Conservation (phyloP, 768 basidiomycete genomes). For the Daedaleopsis sinensis region DNA sequence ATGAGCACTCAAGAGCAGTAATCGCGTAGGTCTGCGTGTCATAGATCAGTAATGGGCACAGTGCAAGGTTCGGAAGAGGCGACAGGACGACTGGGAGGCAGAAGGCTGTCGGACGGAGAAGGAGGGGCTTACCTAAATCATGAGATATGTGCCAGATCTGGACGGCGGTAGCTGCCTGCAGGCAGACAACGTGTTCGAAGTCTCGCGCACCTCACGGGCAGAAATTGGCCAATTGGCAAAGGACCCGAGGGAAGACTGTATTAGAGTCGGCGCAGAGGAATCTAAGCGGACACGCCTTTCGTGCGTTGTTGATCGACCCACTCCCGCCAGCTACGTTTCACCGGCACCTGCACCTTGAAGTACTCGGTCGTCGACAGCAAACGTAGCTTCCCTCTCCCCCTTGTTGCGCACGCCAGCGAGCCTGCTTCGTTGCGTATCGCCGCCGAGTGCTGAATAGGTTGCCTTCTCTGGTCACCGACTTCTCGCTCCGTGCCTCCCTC, state of each 20-base stretch:
- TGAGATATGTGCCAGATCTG: constrained; percentile 30
- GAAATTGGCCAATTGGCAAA: constrained; percentile 32
- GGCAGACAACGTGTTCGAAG: constrained; percentile 34
- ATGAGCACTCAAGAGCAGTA: constrained; percentile 5
- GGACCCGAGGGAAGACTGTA: constrained; percentile 25
- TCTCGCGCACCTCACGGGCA: constrained; percentile 22
- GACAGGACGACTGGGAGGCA: constrained; percentile 11
- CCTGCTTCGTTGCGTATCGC: constrained; percentile 11
- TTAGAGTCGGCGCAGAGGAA: constrained; percentile 24
- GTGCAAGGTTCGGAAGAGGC: constrained; percentile 8
- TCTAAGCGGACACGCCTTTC: constrained; percentile 33
- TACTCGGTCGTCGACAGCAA: constrained; percentile 26
- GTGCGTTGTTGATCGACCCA: constrained; percentile 30
- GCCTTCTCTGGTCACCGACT: constrained; percentile 15
- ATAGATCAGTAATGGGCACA: constrained; percentile 8
- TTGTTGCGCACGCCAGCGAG: constrained; percentile 17
- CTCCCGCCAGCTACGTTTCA: constrained; percentile 23
- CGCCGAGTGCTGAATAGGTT: constrained; percentile 20
- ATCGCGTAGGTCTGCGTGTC: constrained; percentile 2
- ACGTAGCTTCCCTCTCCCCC: constrained; percentile 21
- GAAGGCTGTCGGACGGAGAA: constrained; percentile 23
- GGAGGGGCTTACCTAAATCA: constrained; percentile 31
- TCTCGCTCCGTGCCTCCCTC: constrained; percentile 7
- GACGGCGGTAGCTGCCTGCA: constrained; percentile 30
- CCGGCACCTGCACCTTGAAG: constrained; percentile 30